These are phyloP conservation scores for Lunularia cruciata DNA, from an alignment of 225 moss, liverwort and hornwort genomes.

Conservation along the genomic window DNA sequence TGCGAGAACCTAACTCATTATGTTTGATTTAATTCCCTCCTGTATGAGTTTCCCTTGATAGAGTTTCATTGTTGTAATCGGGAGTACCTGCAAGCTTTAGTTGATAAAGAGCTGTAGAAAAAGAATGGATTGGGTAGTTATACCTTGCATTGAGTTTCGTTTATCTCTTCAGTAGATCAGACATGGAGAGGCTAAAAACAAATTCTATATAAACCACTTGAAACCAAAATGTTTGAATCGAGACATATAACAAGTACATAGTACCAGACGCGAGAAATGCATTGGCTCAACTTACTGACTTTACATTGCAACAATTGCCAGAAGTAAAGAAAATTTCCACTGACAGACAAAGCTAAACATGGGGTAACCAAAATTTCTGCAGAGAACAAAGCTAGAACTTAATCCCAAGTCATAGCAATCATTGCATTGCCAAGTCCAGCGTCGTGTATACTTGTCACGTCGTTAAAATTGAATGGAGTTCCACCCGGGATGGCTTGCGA, in stretches of 20 bases:
- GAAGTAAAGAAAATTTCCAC: slow-evolving; percentile 6
- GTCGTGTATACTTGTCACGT: slow-evolving; percentile 65
- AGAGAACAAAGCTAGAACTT: slow-evolving; percentile 7
- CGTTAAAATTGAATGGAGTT: slow-evolving; percentile 61
- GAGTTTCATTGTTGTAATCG: too few relatives aligned
- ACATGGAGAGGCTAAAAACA: background rate
- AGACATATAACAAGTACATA: background rate
- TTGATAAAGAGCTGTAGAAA: too few relatives aligned
- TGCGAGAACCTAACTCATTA: too few relatives aligned
- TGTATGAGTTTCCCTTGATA: too few relatives aligned
- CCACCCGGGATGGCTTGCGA: slow-evolving; percentile 86
- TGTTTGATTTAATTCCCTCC: too few relatives aligned
- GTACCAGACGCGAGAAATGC: background rate
- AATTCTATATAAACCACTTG: background rate
- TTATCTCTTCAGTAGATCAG: too few relatives aligned
- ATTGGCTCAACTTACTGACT: slow-evolving; percentile 5
- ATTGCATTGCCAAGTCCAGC: slow-evolving; percentile 89
- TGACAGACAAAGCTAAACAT: background rate
- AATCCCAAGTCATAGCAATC: slow-evolving; percentile 90
- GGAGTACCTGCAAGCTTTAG: too few relatives aligned
- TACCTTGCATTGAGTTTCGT: too few relatives aligned
- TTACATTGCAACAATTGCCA: background rate
- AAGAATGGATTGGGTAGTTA: too few relatives aligned
- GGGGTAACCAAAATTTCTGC: slow-evolving; percentile 2
- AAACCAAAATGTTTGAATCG: background rate